A percentile compares a stretch with the other conserved stretches of the same genome.
Conservation (phyloP, 352 stramenopile genomes). For the Heterotrichella gracilis region DNA sequence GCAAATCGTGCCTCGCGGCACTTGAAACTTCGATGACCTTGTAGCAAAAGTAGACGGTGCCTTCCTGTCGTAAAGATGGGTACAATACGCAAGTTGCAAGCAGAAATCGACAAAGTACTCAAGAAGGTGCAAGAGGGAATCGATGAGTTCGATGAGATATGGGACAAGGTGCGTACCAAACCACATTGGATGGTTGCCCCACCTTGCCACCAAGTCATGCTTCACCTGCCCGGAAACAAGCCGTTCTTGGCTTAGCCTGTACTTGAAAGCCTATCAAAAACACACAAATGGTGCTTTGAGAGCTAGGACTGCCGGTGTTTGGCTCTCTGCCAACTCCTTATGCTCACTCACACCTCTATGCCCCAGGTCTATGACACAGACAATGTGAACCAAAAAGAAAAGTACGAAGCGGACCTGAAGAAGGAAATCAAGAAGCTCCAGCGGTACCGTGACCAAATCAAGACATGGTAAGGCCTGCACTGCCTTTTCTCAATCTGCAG, state of each 20-base stretch:
- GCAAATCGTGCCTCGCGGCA: too few relatives aligned
- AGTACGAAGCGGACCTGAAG: conserved; percentile 92
- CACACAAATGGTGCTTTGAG: too few relatives aligned
- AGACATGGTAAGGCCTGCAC: conserved; percentile 83
- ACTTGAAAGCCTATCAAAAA: background rate
- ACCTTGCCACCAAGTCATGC: background rate
- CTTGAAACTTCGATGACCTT: too few relatives aligned
- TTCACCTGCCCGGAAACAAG: background rate
- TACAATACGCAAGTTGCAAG: too few relatives aligned
- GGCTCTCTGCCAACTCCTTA: background rate
- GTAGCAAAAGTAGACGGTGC: too few relatives aligned
- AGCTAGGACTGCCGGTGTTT: background rate
- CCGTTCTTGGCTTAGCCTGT: background rate
- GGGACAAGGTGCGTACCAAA: conserved; percentile 53
- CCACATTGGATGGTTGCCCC: background rate
- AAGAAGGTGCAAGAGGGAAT: conserved; percentile 94
- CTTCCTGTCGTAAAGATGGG: too few relatives aligned
- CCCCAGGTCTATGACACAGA: conserved; percentile 44
- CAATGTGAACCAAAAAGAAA: conserved; percentile 90
- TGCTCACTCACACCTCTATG: background rate
- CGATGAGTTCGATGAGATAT: conserved; percentile 91
- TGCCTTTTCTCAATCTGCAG: too few relatives aligned
- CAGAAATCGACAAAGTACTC: conserved; percentile 83
- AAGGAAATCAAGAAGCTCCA: conserved; percentile 99
- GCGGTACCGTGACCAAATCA: conserved; percentile 84